A percentile compares a stretch with the other conserved stretches of the same genome.
Conservation (phyloP, 805 yeast genomes). For the Pichia insulana region DNA sequence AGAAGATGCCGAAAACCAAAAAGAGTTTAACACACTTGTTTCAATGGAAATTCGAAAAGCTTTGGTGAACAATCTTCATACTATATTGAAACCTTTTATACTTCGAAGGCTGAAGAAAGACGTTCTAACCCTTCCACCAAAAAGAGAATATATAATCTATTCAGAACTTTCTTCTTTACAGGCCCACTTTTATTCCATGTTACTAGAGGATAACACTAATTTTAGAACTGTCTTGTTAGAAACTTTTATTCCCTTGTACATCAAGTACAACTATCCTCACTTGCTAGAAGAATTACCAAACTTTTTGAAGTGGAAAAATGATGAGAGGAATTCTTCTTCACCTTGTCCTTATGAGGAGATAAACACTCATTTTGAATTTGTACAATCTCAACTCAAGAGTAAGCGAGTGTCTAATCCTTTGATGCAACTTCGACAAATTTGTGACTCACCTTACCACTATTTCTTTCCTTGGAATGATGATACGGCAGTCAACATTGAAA, state of each 20-base stretch:
- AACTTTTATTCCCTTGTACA: conserved; percentile 32
- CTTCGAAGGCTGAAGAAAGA: conserved; percentile 72
- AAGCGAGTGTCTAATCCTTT: conserved; percentile 57
- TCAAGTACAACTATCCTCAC: conserved; percentile 8
- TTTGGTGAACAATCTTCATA: conserved; percentile 69
- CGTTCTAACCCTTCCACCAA: conserved; percentile 73
- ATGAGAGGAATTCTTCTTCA: neutral
- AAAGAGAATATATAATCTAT: conserved; percentile 80
- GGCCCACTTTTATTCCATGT: conserved; percentile 31
- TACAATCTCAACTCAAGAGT: conserved; percentile 34
- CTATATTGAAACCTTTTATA: conserved; percentile 81
- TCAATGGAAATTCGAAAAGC: conserved; percentile 50
- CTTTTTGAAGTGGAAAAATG: neutral
- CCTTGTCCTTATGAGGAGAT: conserved; percentile 1
- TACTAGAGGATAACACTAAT: conserved; percentile 4
- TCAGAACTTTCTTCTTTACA: conserved; percentile 60
- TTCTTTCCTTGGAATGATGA: conserved; percentile 67
- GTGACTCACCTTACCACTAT: conserved; percentile 79
- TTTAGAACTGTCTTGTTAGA: conserved; percentile 34
- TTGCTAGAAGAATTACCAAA: neutral
- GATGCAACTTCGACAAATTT: conserved; percentile 79
- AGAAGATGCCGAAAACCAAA: conserved; percentile 21
- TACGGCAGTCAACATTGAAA: conserved; percentile 20
- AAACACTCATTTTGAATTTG: conserved; percentile 21
- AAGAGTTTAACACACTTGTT: conserved; percentile 42